A percentile compares a stretch with the other conserved stretches of the same genome.
These are phyloP conservation scores for Stereum hirsutum DNA, from an alignment of 1,284 basidiomycete species.

Conservation along the genomic window DNA sequence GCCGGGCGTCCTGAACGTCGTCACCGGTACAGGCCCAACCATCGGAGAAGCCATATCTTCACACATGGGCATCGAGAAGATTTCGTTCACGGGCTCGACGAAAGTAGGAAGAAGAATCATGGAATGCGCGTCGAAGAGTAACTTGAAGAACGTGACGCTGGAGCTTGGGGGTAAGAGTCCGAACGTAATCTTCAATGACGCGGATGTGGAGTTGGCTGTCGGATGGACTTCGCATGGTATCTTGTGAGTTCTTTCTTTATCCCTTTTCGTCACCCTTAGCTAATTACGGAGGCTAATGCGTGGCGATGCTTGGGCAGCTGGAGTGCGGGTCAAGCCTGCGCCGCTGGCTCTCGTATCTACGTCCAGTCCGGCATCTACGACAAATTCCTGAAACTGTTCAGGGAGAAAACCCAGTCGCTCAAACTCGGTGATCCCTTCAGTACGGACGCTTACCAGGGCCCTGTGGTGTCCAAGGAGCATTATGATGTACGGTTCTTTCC, in stretches of 20 bases:
- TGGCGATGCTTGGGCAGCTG: conserved; percentile 46
- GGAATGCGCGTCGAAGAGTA: conserved; percentile 74
- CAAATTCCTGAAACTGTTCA: conserved; percentile 57
- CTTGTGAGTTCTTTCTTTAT: conserved; percentile 41
- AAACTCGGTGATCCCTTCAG: conserved; percentile 80
- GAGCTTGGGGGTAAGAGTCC: conserved; percentile 93
- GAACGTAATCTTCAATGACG: conserved; percentile 68
- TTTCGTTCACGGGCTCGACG: conserved; percentile 75
- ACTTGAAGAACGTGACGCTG: conserved; percentile 85
- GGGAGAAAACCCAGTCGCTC: conserved; percentile 43
- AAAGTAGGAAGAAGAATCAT: conserved; percentile 81
- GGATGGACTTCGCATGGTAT: conserved; percentile 78
- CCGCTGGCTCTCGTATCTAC: conserved; percentile 80
- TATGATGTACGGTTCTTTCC: conserved; percentile 40
- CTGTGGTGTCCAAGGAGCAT: conserved; percentile 75
- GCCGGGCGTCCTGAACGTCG: conserved; percentile 65
- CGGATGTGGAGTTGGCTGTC: conserved; percentile 71
- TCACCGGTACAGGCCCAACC: conserved; percentile 55
- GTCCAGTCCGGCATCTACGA: conserved; percentile 82
- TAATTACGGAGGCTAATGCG: neutral
- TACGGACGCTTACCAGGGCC: conserved; percentile 68
- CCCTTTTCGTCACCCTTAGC: neutral
- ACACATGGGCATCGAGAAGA: conserved; percentile 65
- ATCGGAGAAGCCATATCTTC: conserved; percentile 55
- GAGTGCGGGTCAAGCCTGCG: conserved; percentile 82